Evolutionary conservation across 2,329 filamentous ascomycete genomes (phyloP).

Genomic region (Paraphaeosphaeria minitans): DNA sequence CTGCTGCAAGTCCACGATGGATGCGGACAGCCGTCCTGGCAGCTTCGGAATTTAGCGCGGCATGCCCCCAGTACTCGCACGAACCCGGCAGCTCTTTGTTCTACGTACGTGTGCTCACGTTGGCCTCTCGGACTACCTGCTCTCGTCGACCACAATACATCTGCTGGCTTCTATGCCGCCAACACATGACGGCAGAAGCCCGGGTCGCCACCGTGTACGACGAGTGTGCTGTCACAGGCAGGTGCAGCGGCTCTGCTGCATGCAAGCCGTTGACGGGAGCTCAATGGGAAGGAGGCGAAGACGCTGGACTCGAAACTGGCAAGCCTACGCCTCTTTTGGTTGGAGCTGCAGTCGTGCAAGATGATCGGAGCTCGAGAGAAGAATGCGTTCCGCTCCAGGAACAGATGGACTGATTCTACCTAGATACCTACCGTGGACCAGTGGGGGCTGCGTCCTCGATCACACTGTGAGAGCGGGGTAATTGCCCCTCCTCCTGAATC

Average conservation of each 20-base stretch:
- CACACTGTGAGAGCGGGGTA: constrained; percentile 11
- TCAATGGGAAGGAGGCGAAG: constrained; percentile 19
- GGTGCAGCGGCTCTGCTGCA: constrained; percentile 17
- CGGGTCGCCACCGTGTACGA: constrained; percentile 10
- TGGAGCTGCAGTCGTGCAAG: neutral
- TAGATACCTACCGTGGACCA: neutral
- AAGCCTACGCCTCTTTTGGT: neutral
- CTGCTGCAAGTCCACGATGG: neutral
- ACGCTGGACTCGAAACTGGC: constrained; percentile 4
- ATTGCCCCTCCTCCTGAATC: constrained; percentile 6
- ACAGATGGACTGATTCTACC: constrained; percentile 1
- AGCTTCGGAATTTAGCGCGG: neutral
- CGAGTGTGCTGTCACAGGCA: constrained; percentile 26
- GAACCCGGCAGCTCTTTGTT: neutral
- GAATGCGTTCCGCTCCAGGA: neutral
- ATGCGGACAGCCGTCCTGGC: neutral
- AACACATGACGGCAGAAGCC: neutral
- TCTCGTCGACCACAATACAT: neutral
- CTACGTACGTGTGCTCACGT: neutral
- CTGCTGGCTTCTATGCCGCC: neutral
- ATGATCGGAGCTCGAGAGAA: neutral
- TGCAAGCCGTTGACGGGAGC: constrained; percentile 3
- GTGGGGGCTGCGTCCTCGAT: constrained; percentile 7
- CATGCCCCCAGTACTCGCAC: neutral
- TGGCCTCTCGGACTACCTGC: neutral